Evolutionary conservation across 805 yeast species (phyloP).

Genomic region (Yamadazyma phyllophila): DNA sequence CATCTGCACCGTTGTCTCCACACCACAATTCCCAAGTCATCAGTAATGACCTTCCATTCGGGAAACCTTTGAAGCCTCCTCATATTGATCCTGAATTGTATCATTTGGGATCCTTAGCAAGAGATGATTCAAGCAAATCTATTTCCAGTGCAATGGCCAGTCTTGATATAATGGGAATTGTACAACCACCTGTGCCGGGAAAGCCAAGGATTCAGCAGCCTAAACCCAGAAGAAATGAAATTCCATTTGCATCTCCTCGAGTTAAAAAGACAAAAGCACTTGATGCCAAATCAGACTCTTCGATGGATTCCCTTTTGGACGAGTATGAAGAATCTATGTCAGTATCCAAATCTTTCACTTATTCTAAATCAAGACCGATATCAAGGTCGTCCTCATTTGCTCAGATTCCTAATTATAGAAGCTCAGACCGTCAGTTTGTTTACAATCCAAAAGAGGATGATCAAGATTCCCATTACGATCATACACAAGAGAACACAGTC

Average conservation of each 20-base stretch:
- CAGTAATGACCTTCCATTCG: constrained; percentile 4
- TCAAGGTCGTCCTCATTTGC: constrained; percentile 16
- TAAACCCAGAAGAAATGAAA: constrained; percentile 13
- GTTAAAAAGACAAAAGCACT: constrained; percentile 1
- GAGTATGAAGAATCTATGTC: constrained; percentile 44
- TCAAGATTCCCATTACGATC: not conserved
- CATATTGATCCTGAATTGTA: not conserved
- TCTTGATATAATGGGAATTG: constrained; percentile 18
- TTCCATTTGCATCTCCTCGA: not conserved
- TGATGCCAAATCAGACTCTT: constrained; percentile 22
- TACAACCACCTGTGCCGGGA: not conserved
- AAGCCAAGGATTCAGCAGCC: constrained; percentile 8
- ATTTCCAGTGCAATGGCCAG: constrained; percentile 31
- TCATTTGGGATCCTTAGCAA: constrained; percentile 1
- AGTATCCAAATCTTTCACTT: constrained; percentile 23
- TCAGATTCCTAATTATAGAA: constrained; percentile 10
- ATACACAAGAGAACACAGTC: constrained; percentile 11
- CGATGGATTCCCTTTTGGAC: constrained; percentile 42
- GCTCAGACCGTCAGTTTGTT: constrained; percentile 1
- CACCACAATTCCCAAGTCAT: constrained; percentile 11
- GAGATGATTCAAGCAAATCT: constrained; percentile 20
- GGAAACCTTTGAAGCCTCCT: constrained; percentile 5
- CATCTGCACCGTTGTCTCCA: constrained; percentile 43
- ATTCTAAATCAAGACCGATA: constrained; percentile 22
- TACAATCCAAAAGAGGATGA: constrained; percentile 1